Evolutionary conservation across 345 rosid genomes (phyloP), one percentile per base, ranked within the genome.

Genomic region (Eutrema heterophyllum): DNA sequence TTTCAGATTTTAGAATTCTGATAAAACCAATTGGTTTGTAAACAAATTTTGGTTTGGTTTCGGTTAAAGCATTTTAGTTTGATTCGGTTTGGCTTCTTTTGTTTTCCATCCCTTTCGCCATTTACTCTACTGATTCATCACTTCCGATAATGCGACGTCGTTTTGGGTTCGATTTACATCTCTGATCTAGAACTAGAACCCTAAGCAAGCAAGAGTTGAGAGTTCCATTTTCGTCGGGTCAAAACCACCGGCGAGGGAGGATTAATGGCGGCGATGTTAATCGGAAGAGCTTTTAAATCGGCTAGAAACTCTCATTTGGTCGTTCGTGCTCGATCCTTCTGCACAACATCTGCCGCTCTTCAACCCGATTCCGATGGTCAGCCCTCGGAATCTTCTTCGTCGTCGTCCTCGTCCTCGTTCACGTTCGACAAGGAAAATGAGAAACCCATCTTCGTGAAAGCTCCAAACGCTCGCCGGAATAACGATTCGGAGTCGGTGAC

Each of bases 401-500:
- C 91, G 2, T 79, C 77, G 24, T 21, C 24, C 1, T 79, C 77
- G 24, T 21, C 24, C 1, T 65, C 91, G 29, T 89, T 85, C 80
- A 80, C 86, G 3, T 84, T 85, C 79, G 61, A 81, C 39, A 79
- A 78, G 14, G 81, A 56, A 36, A 49, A 27, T 16, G 78, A 82
- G 45, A 84, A 83, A 5, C 64, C 48, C 35, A 84, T 90, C 69
- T 55, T 63, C 39, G 38, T 92, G 39, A 92, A 83, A 83, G 79
- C 83, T 9, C 77, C 73, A 1, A 83, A 52, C 63, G 52, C 81
- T 7, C 72, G 76, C 6, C 43, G 72, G 65, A 82, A 43, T 0
- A 41, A 53, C 5, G 86, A 82, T 0, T 61, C 75, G 30, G 75
- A 84, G 5, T 83, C 91, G 36, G 99, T 90, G 77, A 76, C 97